Evolutionary conservation across 139 green algal species (phyloP).

Genomic region (Coelastrella sp.): DNA sequence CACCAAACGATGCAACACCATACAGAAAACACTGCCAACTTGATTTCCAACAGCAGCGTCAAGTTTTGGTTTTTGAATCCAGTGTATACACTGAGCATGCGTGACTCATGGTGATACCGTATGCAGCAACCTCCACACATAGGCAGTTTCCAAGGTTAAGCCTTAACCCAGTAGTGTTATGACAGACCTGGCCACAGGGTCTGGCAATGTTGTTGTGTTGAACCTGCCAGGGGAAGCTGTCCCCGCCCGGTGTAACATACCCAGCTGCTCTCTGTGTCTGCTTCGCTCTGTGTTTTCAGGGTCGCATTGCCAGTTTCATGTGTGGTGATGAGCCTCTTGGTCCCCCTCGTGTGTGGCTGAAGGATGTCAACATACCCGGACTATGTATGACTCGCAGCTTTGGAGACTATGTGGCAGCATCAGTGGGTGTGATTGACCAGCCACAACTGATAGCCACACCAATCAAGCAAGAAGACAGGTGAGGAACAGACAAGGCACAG

Average conservation of each 20-base stretch:
- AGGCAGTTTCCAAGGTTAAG: no score
- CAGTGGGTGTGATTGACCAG: slow-evolving; percentile 61
- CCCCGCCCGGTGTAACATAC: no score
- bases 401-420: slow-evolving; percentile 63
- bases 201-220: no score
- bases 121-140: no score
- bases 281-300: slow-evolving; percentile 39
- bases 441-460: slow-evolving; percentile 55
- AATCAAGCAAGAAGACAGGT: slow-evolving; percentile 58
- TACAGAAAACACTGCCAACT: no score
- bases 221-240: no score
- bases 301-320: slow-evolving; percentile 65
- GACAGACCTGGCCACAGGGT: no score
- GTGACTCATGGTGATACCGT: no score
- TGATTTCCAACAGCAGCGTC: neutral
- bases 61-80: neutral
- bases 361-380: slow-evolving; percentile 49
- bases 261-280: neutral
- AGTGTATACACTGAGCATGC: neutral
- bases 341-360: slow-evolving; percentile 67
- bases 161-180: no score
- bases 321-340: slow-evolving; percentile 51
- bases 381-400: slow-evolving; percentile 72
- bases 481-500: neutral
- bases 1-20: no score